These are phyloP conservation scores for Moesziomyces parantarcticus DNA, from an alignment of 1,284 basidiomycete species.

Conservation along the genomic window DNA sequence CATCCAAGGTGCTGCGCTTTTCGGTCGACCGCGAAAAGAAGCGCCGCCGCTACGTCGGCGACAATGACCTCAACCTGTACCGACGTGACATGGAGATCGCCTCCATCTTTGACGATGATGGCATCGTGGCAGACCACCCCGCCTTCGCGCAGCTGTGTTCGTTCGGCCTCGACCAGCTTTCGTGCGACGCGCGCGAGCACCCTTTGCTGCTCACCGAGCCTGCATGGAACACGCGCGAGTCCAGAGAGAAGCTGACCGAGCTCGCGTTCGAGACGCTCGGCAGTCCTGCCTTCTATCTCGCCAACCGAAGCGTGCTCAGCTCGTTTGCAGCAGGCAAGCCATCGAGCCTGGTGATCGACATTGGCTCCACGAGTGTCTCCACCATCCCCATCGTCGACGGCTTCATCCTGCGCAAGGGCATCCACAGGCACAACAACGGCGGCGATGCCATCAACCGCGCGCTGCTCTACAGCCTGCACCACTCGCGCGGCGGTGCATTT, in stretches of 20 bases:
- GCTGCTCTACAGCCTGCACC: conserved; percentile 54
- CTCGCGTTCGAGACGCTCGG: conserved; percentile 96
- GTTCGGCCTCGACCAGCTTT: conserved; percentile 52
- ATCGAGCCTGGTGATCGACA: conserved; percentile 91
- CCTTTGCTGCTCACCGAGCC: conserved; percentile 94
- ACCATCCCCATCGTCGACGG: conserved; percentile 97
- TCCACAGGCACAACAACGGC: conserved; percentile 60
- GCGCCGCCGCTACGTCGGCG: conserved; percentile 79
- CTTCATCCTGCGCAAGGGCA: conserved; percentile 94
- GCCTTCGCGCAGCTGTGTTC: conserved; percentile 46
- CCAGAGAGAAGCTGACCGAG: conserved; percentile 91
- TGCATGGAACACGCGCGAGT: conserved; percentile 90
- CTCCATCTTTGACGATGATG: conserved; percentile 82
- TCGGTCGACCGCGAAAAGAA: conserved; percentile 70
- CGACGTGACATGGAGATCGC: conserved; percentile 85
- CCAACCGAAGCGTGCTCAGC: conserved; percentile 93
- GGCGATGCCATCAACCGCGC: conserved; percentile 54
- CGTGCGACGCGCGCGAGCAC: conserved; percentile 75
- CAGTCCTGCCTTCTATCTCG: conserved; percentile 95
- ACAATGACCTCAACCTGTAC: conserved; percentile 92
- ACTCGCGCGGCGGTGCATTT: conserved; percentile 28
- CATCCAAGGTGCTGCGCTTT: conserved; percentile 38
- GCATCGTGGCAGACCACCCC: conserved; percentile 70
- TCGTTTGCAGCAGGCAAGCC: conserved; percentile 98
- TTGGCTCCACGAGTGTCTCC: conserved; percentile 87